Percentiles rank a stretch among this genome's conserved stretches.
Evolutionary conservation across 2,329 filamentous ascomycete genomes (phyloP).

Genomic region (Beauveria australis): DNA sequence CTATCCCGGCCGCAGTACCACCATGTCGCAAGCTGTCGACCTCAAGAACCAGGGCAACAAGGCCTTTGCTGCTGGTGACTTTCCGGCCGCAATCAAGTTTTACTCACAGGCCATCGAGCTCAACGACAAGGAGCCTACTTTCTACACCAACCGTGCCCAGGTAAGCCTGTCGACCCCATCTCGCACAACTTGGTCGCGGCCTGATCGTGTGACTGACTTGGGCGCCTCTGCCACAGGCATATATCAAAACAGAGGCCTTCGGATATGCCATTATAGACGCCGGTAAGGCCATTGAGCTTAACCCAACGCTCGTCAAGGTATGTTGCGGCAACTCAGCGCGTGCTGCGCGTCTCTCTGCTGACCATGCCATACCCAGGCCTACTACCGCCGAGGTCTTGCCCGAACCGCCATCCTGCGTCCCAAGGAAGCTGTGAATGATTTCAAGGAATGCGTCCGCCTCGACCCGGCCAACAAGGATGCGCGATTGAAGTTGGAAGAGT

Average conservation of each 20-base stretch:
- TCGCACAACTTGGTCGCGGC: constrained; percentile 13
- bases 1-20: not conserved
- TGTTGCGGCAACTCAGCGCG: constrained; percentile 14
- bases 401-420: constrained; percentile 86
- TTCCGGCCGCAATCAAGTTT: constrained; percentile 68
- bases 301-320: constrained; percentile 84
- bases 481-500: constrained; percentile 82
- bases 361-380: constrained; percentile 51
- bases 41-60: constrained; percentile 94
- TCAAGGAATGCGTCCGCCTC: constrained; percentile 81
- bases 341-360: not conserved
- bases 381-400: constrained; percentile 86
- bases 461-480: constrained; percentile 86
- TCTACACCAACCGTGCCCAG: constrained; percentile 91
- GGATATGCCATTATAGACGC: constrained; percentile 89
- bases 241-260: constrained; percentile 93
- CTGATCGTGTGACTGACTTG: constrained; percentile 40
- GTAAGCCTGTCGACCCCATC: constrained; percentile 27
- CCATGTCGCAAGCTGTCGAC: constrained; percentile 57
- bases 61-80: constrained; percentile 83
- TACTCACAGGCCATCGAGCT: constrained; percentile 84
- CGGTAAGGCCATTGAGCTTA: constrained; percentile 81
- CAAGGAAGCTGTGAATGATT: constrained; percentile 82
- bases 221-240: constrained; percentile 48
- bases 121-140: constrained; percentile 76